These are phyloP conservation scores for Didymosphaeria variabile DNA, from an alignment of 2,329 filamentous ascomycete genomes.

Conservation along the genomic window DNA sequence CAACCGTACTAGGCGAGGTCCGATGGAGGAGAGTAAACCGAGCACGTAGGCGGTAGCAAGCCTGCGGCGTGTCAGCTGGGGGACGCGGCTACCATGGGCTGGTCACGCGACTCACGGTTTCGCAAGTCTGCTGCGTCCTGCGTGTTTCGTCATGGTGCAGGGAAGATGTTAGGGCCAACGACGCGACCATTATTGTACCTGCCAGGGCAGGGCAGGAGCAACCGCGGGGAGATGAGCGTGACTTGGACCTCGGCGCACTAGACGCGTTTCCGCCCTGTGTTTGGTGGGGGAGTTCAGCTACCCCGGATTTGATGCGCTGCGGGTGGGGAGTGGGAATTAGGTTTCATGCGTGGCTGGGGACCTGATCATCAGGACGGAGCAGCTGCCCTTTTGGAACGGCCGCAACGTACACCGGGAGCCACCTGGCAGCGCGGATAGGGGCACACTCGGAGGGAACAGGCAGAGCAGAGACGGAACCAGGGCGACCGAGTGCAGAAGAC, in stretches of 20 bases:
- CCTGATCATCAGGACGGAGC: constrained; percentile 14
- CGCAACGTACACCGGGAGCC: constrained; percentile 3
- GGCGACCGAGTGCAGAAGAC: background rate
- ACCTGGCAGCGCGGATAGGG: background rate
- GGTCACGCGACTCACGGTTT: constrained; percentile 27
- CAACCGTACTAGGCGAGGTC: constrained; percentile 32
- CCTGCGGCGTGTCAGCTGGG: constrained; percentile 17
- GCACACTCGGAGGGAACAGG: background rate
- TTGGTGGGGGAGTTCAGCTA: constrained; percentile 1
- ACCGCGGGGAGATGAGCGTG: constrained; percentile 5
- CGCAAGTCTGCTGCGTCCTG: constrained; percentile 14
- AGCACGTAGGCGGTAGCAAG: constrained; percentile 40
- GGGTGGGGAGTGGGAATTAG: constrained; percentile 9
- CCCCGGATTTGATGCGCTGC: constrained; percentile 10
- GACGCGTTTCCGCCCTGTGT: background rate
- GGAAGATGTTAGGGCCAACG: background rate
- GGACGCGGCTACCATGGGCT: background rate
- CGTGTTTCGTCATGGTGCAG: constrained; percentile 13
- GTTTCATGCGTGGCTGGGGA: constrained; percentile 11
- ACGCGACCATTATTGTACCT: background rate
- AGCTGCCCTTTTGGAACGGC: constrained; percentile 10
- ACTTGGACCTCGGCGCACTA: constrained; percentile 6
- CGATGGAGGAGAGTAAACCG: constrained; percentile 37
- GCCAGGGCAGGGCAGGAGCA: background rate
- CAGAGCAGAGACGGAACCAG: background rate